phyloP scores from a whole-genome alignment of 2,329 filamentous ascomycete species.

The Nothomitra cinnamomea region DNA sequence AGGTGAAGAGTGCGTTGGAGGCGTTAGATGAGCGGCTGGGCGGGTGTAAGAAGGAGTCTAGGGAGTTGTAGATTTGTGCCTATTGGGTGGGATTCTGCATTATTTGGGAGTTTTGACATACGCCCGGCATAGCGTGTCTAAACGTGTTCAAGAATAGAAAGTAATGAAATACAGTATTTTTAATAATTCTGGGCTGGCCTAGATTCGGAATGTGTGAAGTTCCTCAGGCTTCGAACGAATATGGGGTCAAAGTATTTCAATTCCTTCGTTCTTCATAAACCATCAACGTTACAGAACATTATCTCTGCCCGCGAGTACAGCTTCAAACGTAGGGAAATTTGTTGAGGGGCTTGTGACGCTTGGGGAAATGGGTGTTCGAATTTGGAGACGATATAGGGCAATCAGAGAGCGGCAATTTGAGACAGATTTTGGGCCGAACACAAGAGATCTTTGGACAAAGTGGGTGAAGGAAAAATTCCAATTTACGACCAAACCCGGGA shows the following conservation, averaged over 20 bases:
- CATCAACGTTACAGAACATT: conserved; percentile 4
- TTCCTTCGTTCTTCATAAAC: conserved; percentile 1
- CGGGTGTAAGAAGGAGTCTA: neutral
- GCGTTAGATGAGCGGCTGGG: neutral
- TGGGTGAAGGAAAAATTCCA: neutral
- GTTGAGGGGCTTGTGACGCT: neutral
- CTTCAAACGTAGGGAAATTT: neutral
- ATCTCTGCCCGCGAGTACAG: neutral
- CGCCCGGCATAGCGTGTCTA: no score
- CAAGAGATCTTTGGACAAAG: neutral
- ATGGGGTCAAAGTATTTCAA: neutral
- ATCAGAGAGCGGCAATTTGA: neutral
- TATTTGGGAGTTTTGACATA: no score
- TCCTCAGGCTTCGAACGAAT: neutral
- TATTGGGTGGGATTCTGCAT: no score
- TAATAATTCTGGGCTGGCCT: no score
- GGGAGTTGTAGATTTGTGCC: no score
- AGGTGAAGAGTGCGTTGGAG: neutral
- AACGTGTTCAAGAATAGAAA: no score
- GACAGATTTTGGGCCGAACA: neutral
- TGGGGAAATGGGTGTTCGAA: neutral
- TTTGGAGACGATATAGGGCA: neutral
- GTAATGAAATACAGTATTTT: no score
- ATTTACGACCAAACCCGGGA: neutral
- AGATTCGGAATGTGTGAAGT: no score